Evolutionary conservation across 2,329 filamentous ascomycete genomes (phyloP), one percentile per base, ranked within the genome.

Genomic region (Aspergillus viridinutans): DNA sequence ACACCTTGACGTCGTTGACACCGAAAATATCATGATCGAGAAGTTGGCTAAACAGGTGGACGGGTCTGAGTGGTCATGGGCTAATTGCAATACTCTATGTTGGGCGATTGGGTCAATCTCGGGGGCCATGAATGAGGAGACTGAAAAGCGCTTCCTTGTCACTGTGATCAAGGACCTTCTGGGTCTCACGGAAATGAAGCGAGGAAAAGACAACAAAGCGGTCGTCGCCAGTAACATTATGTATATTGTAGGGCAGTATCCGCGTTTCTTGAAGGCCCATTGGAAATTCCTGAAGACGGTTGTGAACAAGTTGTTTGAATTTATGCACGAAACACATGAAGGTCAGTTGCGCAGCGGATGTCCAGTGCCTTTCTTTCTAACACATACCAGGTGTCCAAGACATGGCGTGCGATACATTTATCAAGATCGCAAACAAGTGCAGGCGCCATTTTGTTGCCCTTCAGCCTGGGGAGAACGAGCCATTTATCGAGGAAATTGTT

Each of bases 221-320:
- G 94, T 99, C 9, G 94, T 99, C 43, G 94, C 94, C 61, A 96
- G 91, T 78, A 99, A 99, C 78, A 99, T 99, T 70, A 99, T 99
- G 94, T 99, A 99, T 74, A 99, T 99, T 78, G 94, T 99, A 60
- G 94, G 94, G 58, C 94, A 99, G 72, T 99, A 99, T 72, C 94
- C 94, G 40, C 90, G 94, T 21, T 99, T 99, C 79, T 80, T 99
- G 68, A 99, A 99, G 80, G 94, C 94, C 1, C 94, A 99, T 75
- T 99, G 94, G 94, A 99, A 99, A 75, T 99, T 99, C 78, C 81
- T 99, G 56, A 99, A 99, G 85, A 99, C 94, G 2, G 94, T 99
- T 20, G 94, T 99, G 70, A 99, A 99, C 79, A 99, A 99, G 80
- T 84, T 99, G 4, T 99, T 99, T 69, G 94, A 99, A 78, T 99